These are phyloP conservation scores for Pulveroboletus sp. DNA, from an alignment of 768 basidiomycete genomes.

Conservation along the genomic window DNA sequence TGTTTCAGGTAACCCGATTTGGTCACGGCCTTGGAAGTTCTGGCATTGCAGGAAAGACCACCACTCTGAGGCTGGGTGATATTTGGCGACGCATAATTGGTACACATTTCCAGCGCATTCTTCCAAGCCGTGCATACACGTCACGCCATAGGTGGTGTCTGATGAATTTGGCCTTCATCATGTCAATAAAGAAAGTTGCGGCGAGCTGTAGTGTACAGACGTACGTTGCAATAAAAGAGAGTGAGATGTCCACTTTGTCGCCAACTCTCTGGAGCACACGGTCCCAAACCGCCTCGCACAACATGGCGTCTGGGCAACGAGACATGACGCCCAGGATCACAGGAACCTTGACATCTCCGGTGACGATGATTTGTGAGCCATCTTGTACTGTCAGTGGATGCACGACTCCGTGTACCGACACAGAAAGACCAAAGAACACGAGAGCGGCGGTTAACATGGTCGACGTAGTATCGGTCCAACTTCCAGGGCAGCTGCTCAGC, in stretches of 20 bases:
- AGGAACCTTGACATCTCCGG: constrained; percentile 39
- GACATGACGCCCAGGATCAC: constrained; percentile 61
- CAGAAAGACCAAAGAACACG: constrained; percentile 15
- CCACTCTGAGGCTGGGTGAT: constrained; percentile 54
- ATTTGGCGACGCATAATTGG: constrained; percentile 73
- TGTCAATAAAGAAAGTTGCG: constrained; percentile 9
- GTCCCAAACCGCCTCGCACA: constrained; percentile 78
- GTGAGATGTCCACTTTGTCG: constrained; percentile 60
- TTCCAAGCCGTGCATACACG: constrained; percentile 71
- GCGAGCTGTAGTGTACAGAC: constrained; percentile 24
- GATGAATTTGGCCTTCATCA: constrained; percentile 52
- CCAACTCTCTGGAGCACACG: constrained; percentile 58
- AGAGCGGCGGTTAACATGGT: constrained; percentile 20
- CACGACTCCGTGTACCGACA: constrained; percentile 10
- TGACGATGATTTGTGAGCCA: constrained; percentile 5
- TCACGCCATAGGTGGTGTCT: constrained; percentile 70
- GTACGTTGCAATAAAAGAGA: constrained; percentile 74
- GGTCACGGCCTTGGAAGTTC: constrained; percentile 56
- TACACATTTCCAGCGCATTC: constrained; percentile 91
- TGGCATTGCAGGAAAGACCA: constrained; percentile 84
- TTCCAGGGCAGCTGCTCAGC: not conserved
- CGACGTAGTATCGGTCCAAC: constrained; percentile 12
- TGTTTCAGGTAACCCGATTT: constrained; percentile 61
- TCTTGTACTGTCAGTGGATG: constrained; percentile 22
- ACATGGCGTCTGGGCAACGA: constrained; percentile 74